Evolutionary conservation across 1,284 basidiomycete species (phyloP).

Genomic region (Pholiota adiposa): DNA sequence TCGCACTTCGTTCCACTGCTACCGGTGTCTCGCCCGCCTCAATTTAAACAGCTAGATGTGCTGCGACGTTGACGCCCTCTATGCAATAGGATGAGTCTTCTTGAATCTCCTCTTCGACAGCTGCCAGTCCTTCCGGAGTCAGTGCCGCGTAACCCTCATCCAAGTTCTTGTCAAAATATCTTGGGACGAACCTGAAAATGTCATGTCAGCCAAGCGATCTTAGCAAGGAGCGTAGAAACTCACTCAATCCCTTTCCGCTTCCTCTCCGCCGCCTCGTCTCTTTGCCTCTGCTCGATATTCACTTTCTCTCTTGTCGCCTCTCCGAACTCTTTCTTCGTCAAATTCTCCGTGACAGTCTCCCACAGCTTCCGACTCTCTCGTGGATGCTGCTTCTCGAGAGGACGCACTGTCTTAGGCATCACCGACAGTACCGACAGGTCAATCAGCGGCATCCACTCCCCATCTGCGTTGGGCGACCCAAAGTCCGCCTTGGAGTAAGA

Average conservation of each 20-base stretch:
- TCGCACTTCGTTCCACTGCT: not conserved
- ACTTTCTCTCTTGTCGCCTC: conserved; percentile 92
- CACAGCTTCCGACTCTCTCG: conserved; percentile 90
- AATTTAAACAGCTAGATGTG: conserved; percentile 10
- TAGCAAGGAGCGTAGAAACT: conserved; percentile 44
- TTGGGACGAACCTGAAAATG: conserved; percentile 71
- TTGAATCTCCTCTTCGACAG: conserved; percentile 72
- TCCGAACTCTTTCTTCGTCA: conserved; percentile 85
- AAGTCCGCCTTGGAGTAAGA: conserved; percentile 31
- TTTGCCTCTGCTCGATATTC: conserved; percentile 87
- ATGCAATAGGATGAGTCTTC: conserved; percentile 36
- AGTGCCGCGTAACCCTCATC: conserved; percentile 76
- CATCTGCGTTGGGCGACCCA: conserved; percentile 30
- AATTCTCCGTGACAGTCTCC: conserved; percentile 80
- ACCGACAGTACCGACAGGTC: conserved; percentile 77
- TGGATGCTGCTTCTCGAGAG: conserved; percentile 78
- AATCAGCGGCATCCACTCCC: conserved; percentile 73
- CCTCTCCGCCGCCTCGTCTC: conserved; percentile 83
- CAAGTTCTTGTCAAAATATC: conserved; percentile 79
- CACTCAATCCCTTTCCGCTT: conserved; percentile 80
- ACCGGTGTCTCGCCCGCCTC: too few species aligned
- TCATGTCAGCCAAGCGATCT: conserved; percentile 4
- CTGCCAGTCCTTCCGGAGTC: conserved; percentile 71
- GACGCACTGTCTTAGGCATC: conserved; percentile 87
- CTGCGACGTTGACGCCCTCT: conserved; percentile 26